Conservation (phyloP, 2,329 filamentous ascomycete genomes). For the Neonectria punicea region DNA sequence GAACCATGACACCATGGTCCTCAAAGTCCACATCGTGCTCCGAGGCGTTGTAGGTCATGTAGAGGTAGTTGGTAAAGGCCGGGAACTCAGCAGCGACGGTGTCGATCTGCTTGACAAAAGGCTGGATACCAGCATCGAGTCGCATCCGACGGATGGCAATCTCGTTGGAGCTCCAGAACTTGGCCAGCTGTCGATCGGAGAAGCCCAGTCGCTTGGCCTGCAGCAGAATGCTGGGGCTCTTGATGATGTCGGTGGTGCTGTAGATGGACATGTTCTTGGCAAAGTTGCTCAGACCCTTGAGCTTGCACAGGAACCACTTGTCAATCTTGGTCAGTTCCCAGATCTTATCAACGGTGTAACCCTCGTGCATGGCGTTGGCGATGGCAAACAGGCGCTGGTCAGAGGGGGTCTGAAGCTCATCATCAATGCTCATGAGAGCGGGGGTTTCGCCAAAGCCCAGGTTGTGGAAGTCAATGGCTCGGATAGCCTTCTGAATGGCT, state of each 20-base stretch:
- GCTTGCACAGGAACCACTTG: constrained; percentile 95
- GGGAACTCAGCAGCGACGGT: constrained; percentile 98
- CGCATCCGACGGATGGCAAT: constrained; percentile 85
- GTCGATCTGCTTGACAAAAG: constrained; percentile 97
- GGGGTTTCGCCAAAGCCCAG: constrained; percentile 92
- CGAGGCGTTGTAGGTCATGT: constrained; percentile 92
- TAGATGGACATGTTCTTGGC: constrained; percentile 80
- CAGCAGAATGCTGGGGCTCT: constrained; percentile 73
- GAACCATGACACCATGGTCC: constrained; percentile 94
- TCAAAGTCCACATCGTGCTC: constrained; percentile 86
- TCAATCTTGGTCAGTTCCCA: constrained; percentile 99
- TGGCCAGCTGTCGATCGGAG: constrained; percentile 91
- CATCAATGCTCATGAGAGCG: constrained; percentile 94
- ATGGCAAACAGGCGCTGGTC: constrained; percentile 98
- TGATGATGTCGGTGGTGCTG: constrained; percentile 70
- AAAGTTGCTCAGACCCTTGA: constrained; percentile 92
- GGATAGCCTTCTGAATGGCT: constrained; percentile 97
- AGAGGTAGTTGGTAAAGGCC: constrained; percentile 93
- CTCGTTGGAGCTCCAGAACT: constrained; percentile 95
- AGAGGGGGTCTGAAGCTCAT: constrained; percentile 95
- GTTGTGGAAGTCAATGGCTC: constrained; percentile 94
- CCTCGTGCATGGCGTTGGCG: constrained; percentile 94
- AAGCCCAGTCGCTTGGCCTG: constrained; percentile 95
- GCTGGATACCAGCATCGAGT: constrained; percentile 86
- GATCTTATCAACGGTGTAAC: constrained; percentile 95